Evolutionary conservation across 345 rosid genomes (phyloP), one percentile per base, ranked within the genome.

Genomic region (Gossypium rotundifolium): DNA sequence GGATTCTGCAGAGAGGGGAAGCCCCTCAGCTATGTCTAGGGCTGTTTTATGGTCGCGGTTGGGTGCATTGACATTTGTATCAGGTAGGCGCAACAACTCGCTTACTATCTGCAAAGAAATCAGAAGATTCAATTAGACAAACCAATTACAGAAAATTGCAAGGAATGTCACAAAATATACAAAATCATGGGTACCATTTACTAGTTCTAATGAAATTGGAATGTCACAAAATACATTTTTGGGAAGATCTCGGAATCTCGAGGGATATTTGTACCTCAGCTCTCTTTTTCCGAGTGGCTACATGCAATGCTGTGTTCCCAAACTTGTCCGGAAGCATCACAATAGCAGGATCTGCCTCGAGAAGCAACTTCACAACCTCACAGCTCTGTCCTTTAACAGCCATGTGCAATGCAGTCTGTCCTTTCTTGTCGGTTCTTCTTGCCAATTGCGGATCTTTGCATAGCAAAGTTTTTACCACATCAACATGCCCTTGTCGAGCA

Each of bases 331-430:
- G 98, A 75, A 87, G 87, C 98, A 91, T 91, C 66, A 94, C 98
- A 78, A 94, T 88, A 17, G 97, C 98, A 13, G 97, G 88, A 87
- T 91, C 98, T 44, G 98, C 98, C 18, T 82, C 89, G 0, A 94
- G 97, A 52, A 94, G 97, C 66, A 90, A 84, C 81, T 83, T 88
- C 71, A 95, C 99, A 65, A 95, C 99, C 76, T 91, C 94, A 23
- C 89, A 82, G 79, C 79, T 93, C 81, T 89, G 94, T n/a, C 98
- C 98, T 86, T 88, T 95, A n/a, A 95, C 96, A 75, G 99, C 98
- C 99, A 91, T 87, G 78, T 94, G 98, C 81, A 92, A 80, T 40
- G 96, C 93, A 48, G 97, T 94, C 81, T 94, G 98, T 65, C 99
- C 97, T 83, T 91, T 95, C 87, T 84, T 93, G 81, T 95, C 99